Evolutionary conservation across 768 basidiomycete genomes (phyloP).

Genomic region (Rhodotorula babjevae): DNA sequence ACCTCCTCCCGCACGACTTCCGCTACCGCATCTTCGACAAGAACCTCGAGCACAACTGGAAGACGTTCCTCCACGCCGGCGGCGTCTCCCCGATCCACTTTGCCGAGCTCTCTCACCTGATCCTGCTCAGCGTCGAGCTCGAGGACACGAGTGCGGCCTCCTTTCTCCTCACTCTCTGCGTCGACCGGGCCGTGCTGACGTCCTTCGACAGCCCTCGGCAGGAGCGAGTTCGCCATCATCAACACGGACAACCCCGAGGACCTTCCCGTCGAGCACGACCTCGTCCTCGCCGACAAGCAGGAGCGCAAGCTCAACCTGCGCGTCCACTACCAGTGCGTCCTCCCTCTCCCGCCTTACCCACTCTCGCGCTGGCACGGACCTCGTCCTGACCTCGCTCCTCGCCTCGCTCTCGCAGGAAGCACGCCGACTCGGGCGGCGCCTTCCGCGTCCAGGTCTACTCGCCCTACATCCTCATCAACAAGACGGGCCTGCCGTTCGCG

Average conservation of each 20-base stretch:
- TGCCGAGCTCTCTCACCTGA: constrained; percentile 81
- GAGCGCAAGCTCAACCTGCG: constrained; percentile 73
- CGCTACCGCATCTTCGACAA: constrained; percentile 97
- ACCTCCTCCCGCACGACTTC: constrained; percentile 85
- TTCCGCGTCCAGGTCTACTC: constrained; percentile 93
- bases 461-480: constrained; percentile 86
- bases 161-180: too few species aligned
- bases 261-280: constrained; percentile 69
- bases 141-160: constrained; percentile 73
- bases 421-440: constrained; percentile 85
- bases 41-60: constrained; percentile 87
- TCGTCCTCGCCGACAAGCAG: constrained; percentile 67
- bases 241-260: constrained; percentile 88
- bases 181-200: background rate
- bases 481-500: constrained; percentile 77
- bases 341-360: background rate
- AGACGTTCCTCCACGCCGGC: constrained; percentile 84
- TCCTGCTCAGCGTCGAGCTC: constrained; percentile 76
- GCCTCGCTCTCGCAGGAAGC: constrained; percentile 53
- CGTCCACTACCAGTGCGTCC: constrained; percentile 80
- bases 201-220: constrained; percentile 64
- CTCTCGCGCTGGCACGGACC: too few species aligned
- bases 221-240: constrained; percentile 95
- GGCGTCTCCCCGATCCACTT: constrained; percentile 95
- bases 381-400: too few species aligned